Percentiles rank a stretch among this genome's conserved stretches.
Evolutionary conservation across 2,329 filamentous ascomycete genomes (phyloP).

Genomic region (Aspergillus sp.): DNA sequence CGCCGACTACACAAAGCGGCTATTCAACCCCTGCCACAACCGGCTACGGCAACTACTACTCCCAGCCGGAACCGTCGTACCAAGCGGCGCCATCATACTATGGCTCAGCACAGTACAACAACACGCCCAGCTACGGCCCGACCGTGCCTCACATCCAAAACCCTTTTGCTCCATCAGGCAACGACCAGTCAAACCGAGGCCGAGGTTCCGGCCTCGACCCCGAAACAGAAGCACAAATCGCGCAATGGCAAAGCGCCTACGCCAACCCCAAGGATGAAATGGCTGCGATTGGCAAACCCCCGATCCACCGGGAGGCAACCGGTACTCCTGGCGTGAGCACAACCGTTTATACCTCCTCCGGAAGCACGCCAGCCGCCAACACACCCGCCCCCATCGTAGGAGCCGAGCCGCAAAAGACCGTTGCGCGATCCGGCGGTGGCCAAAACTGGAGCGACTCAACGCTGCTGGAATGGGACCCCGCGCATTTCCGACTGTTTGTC

Average conservation of each 20-base stretch:
- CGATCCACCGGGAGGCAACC: slow-evolving; percentile 44
- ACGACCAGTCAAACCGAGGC: slow-evolving; percentile 30
- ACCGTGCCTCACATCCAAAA: slow-evolving; percentile 72
- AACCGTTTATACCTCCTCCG: slow-evolving; percentile 32
- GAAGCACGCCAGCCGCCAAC: slow-evolving; percentile 26
- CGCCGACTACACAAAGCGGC: slow-evolving; percentile 33
- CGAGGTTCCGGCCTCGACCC: slow-evolving; percentile 57
- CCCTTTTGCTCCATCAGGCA: slow-evolving; percentile 69
- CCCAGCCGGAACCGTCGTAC: slow-evolving; percentile 39
- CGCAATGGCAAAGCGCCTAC: slow-evolving; percentile 93
- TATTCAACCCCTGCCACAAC: slow-evolving; percentile 40
- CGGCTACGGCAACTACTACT: slow-evolving; percentile 43
- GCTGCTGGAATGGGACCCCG: slow-evolving; percentile 92
- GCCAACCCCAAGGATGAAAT: slow-evolving; percentile 58
- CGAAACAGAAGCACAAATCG: slow-evolving; percentile 86
- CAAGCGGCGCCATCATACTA: slow-evolving; percentile 45
- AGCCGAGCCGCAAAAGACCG: slow-evolving; percentile 69
- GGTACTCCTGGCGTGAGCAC: slow-evolving; percentile 43
- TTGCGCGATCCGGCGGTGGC: slow-evolving; percentile 82
- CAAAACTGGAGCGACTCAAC: slow-evolving; percentile 88
- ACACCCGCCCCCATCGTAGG: slow-evolving; percentile 48
- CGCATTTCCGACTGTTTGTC: slow-evolving; percentile 91
- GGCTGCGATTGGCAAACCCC: slow-evolving; percentile 33
- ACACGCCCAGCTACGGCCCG: slow-evolving; percentile 45
- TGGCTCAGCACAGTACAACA: slow-evolving; percentile 46